These are phyloP conservation scores for Mucor lusitanicus DNA, from an alignment of 371 early-diverging fungal species.

Conservation along the genomic window DNA sequence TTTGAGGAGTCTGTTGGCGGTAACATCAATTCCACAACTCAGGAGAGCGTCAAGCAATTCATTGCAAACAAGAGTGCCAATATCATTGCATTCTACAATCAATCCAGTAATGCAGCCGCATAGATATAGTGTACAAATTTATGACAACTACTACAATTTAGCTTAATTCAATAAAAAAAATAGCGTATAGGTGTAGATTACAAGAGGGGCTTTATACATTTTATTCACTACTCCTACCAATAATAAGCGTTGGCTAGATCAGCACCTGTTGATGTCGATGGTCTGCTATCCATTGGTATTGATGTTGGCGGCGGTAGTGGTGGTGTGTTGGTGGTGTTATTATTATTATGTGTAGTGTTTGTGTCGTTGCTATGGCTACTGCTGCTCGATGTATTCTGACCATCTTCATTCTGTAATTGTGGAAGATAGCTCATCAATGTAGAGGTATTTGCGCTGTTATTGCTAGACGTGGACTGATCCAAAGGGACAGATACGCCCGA, in stretches of 20 bases:
- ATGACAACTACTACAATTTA: no score
- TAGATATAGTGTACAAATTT: background rate
- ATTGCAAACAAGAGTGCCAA: background rate
- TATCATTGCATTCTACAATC: background rate
- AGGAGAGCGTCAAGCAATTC: background rate
- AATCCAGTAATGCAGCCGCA: background rate
- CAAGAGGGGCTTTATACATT: background rate
- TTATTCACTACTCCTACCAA: slow-evolving; percentile 18
- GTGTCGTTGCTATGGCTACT: background rate
- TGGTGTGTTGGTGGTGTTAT: background rate
- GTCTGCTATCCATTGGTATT: slow-evolving; percentile 19
- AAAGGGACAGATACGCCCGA: slow-evolving; percentile 30
- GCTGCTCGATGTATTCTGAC: background rate
- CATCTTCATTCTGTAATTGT: background rate
- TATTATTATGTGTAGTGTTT: background rate
- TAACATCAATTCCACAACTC: background rate
- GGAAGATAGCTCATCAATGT: slow-evolving; percentile 10
- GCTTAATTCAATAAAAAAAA: no score
- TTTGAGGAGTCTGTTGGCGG: background rate
- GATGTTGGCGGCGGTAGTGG: background rate
- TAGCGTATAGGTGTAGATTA: no score
- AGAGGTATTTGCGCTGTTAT: background rate
- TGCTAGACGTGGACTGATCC: background rate
- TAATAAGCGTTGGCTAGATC: slow-evolving; percentile 25
- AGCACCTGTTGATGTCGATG: slow-evolving; percentile 17